Base-by-base conservation (phyloP, 23 red algal genomes). In the Gracilaria gracilis region DNA sequence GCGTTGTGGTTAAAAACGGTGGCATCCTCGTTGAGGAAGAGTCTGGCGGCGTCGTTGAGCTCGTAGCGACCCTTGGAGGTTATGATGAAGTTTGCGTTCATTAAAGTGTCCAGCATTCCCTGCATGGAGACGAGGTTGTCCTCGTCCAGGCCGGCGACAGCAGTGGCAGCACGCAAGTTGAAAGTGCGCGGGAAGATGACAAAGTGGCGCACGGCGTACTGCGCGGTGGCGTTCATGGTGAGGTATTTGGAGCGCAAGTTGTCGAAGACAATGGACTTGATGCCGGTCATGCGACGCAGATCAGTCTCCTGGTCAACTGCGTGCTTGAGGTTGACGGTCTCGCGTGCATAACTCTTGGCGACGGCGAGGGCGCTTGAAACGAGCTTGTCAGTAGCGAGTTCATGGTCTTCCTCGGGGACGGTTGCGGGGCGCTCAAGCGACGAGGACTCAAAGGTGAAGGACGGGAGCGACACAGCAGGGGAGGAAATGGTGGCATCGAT, bases 141-240 rank as follows among this genome's bases (percentile, higher is more conserved):
- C 64, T 84, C 67, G 28, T 70, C 64, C 4, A 70, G 44, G 4
- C 89, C 89, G 19, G 80, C 79, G n/a, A 92, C 89, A 59, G 89
- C 55, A 21, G 42, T 79, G 34, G 89, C 89, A 46, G 89, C 89
- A 40, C 67, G 67, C 28, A 84, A 64, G 20, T 67, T 75, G 67
- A 92, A 92, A 2, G 89, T 84, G 16, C 89, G 61, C 23, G 89
- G 89, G 53, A 92, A 92, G 69, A 92, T 71, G 47, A 84, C 79
- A 65, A 92, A 84, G 67, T 92, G 87, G 39, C 87, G 71, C 53
- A 90, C 57, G 42, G 87, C 87, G 48, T 49, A 49, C 46, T 81
- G 71, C 8, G 71, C 54, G 20, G 17, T 28, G 29, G 31, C 31
- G 20, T 49, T 40, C 87, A 90, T 90, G 36, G 54, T 40, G 35